phyloP scores from a whole-genome alignment of 768 basidiomycete genomes.

The Rubroboletus satanas region DNA sequence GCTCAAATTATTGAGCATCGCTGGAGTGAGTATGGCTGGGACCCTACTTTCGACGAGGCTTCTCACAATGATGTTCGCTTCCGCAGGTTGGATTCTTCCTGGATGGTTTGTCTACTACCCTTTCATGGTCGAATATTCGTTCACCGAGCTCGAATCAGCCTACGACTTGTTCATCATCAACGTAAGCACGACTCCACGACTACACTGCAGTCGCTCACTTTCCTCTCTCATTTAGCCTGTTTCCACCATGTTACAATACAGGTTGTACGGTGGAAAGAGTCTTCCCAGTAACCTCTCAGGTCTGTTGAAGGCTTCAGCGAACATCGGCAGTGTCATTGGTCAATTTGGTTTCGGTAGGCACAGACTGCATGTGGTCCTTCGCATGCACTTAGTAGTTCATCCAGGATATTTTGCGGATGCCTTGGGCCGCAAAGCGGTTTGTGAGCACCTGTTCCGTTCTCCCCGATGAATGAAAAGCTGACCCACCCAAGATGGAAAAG shows the following conservation, averaged over 20 bases:
- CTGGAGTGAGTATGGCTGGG: conserved; percentile 46
- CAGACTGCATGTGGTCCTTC: background rate
- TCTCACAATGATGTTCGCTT: background rate
- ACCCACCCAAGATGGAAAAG: conserved; percentile 56
- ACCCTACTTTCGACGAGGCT: background rate
- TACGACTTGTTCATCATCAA: conserved; percentile 74
- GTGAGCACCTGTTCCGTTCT: conserved; percentile 29
- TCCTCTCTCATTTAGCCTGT: conserved; percentile 44
- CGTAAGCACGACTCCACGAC: conserved; percentile 31
- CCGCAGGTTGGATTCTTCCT: conserved; percentile 65
- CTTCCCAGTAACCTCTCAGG: conserved; percentile 58
- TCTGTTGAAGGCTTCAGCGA: conserved; percentile 62
- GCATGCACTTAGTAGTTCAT: background rate
- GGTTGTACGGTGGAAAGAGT: conserved; percentile 48
- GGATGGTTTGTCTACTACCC: conserved; percentile 46
- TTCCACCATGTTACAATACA: conserved; percentile 62
- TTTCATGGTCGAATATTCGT: background rate
- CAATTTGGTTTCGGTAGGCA: conserved; percentile 58
- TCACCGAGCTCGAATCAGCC: conserved; percentile 37
- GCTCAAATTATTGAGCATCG: conserved; percentile 57
- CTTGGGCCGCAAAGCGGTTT: conserved; percentile 66
- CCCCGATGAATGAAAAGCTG: background rate
- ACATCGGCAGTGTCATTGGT: conserved; percentile 70
- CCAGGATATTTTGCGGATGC: conserved; percentile 63
- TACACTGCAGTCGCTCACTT: background rate